Evolutionary conservation across 768 basidiomycete genomes (phyloP).

Genomic region (Termitomyces titanicus): DNA sequence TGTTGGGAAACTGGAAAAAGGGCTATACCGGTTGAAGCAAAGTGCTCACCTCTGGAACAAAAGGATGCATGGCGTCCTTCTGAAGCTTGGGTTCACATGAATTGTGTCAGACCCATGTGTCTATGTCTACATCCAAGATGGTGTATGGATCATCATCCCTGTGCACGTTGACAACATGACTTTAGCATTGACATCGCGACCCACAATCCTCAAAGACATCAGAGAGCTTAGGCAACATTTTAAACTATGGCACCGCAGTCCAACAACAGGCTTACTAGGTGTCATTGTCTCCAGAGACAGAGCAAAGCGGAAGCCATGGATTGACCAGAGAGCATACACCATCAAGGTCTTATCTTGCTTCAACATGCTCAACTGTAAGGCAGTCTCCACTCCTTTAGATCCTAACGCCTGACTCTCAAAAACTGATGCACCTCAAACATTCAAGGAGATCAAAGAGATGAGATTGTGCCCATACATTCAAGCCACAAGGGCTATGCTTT

Average conservation of each 20-base stretch:
- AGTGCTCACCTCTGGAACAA: slow-evolving; percentile 21
- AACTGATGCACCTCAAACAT: background rate
- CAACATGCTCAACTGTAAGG: background rate
- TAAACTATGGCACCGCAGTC: background rate
- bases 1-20: background rate
- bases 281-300: background rate
- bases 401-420: background rate
- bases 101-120: background rate
- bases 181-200: background rate
- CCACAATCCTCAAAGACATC: background rate
- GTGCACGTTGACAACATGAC: background rate
- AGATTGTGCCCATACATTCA: background rate
- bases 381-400: background rate
- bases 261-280: background rate
- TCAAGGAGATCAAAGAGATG: background rate
- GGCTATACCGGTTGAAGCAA: slow-evolving; percentile 13
- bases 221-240: background rate
- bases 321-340: background rate
- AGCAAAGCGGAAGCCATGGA: background rate
- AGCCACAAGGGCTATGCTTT: background rate
- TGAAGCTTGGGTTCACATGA: background rate
- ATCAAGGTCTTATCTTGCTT: background rate
- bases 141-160: background rate
- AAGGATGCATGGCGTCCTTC: background rate
- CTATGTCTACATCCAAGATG: background rate